phyloP scores from a whole-genome alignment of 176 grass and related monocot species.

The Carex cristatella region DNA sequence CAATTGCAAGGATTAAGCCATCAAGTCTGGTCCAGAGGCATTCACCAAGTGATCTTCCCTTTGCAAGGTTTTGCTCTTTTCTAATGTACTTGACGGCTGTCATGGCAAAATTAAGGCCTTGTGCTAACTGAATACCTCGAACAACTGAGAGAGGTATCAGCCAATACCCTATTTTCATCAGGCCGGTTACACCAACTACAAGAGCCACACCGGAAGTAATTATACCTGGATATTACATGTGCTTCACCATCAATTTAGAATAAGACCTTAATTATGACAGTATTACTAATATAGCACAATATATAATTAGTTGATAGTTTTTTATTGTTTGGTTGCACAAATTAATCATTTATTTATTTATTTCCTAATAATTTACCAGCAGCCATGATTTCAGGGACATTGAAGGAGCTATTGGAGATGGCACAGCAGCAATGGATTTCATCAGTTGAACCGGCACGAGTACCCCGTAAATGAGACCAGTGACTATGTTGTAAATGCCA shows the following conservation, averaged over 20 bases:
- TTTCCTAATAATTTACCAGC: slow-evolving; percentile 17
- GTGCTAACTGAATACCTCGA: slow-evolving; percentile 82
- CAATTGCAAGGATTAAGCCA: slow-evolving; percentile 53
- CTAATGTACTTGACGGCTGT: slow-evolving; percentile 76
- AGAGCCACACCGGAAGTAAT: slow-evolving; percentile 23
- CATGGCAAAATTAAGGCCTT: slow-evolving; percentile 86
- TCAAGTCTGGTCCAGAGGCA: slow-evolving; percentile 61
- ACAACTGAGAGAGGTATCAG: slow-evolving; percentile 78
- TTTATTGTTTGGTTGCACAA: background rate
- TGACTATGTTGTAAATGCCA: slow-evolving; percentile 44
- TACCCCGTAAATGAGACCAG: slow-evolving; percentile 44
- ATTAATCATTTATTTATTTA: background rate
- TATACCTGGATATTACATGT: slow-evolving; percentile 26
- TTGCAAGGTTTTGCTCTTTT: slow-evolving; percentile 58
- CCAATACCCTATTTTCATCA: slow-evolving; percentile 62
- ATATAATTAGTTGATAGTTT: background rate
- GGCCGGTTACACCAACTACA: background rate
- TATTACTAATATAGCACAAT: background rate
- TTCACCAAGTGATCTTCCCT: slow-evolving; percentile 33
- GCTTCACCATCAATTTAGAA: background rate
- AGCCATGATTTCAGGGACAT: slow-evolving; percentile 62
- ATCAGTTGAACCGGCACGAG: slow-evolving; percentile 40
- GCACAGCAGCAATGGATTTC: slow-evolving; percentile 41
- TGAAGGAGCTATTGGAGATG: slow-evolving; percentile 33
- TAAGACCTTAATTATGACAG: background rate